Evolutionary conservation across 495 filamentous ascomycete species (phyloP).

Genomic region (Hypomontagnella monticulosa): DNA sequence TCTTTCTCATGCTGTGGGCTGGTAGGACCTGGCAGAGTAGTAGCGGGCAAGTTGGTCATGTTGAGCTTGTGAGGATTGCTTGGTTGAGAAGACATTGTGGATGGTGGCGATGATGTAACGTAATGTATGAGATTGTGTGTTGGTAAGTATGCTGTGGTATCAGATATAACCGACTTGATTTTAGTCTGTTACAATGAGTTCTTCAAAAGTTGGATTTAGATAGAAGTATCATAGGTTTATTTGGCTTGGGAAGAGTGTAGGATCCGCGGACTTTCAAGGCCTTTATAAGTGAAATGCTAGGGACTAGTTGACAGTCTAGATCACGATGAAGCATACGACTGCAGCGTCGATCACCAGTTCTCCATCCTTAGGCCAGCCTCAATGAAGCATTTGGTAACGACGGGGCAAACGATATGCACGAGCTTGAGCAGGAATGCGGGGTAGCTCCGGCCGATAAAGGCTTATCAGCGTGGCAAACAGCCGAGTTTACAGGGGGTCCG

Average conservation of each 20-base stretch:
- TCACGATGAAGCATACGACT: constrained; percentile 41
- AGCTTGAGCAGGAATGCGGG: constrained; percentile 26
- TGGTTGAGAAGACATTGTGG: constrained; percentile 23
- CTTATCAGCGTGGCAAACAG: constrained; percentile 32
- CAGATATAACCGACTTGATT: not conserved
- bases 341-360: constrained; percentile 34
- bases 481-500: too few species aligned
- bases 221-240: too few species aligned
- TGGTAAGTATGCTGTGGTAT: constrained; percentile 1
- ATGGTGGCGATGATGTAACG: not conserved
- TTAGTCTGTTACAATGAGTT: too few species aligned
- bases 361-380: not conserved
- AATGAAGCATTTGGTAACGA: not conserved
- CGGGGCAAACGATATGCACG: not conserved
- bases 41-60: constrained; percentile 24
- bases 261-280: too few species aligned
- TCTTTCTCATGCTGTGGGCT: constrained; percentile 44
- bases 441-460: constrained; percentile 32
- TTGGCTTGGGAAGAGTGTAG: too few species aligned
- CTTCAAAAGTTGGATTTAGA: too few species aligned
- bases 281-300: too few species aligned
- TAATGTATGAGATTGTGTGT: not conserved
- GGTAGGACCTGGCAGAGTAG: constrained; percentile 18
- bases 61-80: constrained; percentile 9
- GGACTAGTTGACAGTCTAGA: constrained; percentile 14